Evolutionary conservation across 805 yeast genomes (phyloP).

Genomic region (Ogataea philodendri): DNA sequence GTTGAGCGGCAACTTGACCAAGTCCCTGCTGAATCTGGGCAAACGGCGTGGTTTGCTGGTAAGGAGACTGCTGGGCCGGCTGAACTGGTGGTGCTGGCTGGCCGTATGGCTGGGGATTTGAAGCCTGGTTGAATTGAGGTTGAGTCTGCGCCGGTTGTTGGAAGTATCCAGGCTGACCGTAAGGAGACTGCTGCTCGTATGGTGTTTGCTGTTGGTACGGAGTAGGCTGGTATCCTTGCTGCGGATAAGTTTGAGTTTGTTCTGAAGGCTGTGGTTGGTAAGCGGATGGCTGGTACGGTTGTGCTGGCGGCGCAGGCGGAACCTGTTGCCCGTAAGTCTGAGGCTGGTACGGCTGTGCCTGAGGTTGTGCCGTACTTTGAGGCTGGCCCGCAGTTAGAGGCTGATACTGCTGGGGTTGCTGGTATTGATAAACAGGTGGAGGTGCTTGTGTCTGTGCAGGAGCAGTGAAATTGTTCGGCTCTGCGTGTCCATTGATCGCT

Average conservation of each 20-base stretch:
- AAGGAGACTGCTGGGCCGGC: slow-evolving; percentile 13
- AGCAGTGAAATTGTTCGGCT: slow-evolving; percentile 14
- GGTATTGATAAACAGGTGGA: slow-evolving; percentile 11
- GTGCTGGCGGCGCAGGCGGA: too few relatives aligned
- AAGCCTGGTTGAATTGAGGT: slow-evolving; percentile 1
- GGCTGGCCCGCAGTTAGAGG: too few relatives aligned
- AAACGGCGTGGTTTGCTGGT: slow-evolving; percentile 1
- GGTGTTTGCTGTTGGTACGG: slow-evolving; percentile 3
- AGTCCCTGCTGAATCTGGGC: too few relatives aligned
- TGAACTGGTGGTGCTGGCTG: slow-evolving; percentile 8
- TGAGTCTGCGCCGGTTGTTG: slow-evolving; percentile 12
- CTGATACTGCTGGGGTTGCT: slow-evolving; percentile 15
- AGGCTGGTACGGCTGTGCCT: too few relatives aligned
- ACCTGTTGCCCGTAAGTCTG: too few relatives aligned
- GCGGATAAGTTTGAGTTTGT: too few relatives aligned
- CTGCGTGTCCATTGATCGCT: slow-evolving; percentile 21
- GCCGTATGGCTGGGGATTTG: slow-evolving; percentile 1
- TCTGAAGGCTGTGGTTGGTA: too few relatives aligned
- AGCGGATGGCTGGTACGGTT: too few relatives aligned
- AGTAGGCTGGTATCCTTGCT: slow-evolving; percentile 13
- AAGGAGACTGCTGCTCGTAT: too few relatives aligned
- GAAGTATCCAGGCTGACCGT: slow-evolving; percentile 4
- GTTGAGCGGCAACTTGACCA: too few relatives aligned
- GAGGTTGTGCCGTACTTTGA: too few relatives aligned
- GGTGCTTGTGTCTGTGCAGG: not conserved